Conservation (phyloP, 495 filamentous ascomycete genomes). For the Jackrogersella multiformis region DNA sequence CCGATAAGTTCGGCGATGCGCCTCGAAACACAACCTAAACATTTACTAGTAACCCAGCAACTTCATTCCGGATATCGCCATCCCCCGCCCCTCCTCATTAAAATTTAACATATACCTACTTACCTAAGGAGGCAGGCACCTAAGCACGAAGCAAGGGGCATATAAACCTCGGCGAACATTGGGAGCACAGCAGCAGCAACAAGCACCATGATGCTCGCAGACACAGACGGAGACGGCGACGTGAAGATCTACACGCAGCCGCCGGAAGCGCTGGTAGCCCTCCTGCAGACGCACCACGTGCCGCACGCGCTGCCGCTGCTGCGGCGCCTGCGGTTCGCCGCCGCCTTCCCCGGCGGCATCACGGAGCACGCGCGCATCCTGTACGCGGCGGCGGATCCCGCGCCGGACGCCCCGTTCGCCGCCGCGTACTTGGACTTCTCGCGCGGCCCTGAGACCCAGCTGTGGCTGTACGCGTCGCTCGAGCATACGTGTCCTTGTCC, state of each 20-base stretch:
- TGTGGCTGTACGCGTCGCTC: conserved; percentile 66
- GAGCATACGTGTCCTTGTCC: conserved; percentile 43
- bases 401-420: conserved; percentile 46
- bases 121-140: background rate
- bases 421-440: conserved; percentile 68
- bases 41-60: background rate
- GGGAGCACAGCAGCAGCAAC: too few species aligned
- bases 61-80: too few species aligned
- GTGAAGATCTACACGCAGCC: conserved; percentile 54
- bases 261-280: conserved; percentile 49
- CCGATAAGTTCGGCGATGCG: conserved; percentile 16
- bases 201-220: conserved; percentile 27
- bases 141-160: too few species aligned
- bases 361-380: conserved; percentile 50
- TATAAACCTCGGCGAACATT: too few species aligned
- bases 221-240: too few species aligned
- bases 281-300: conserved; percentile 56
- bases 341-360: conserved; percentile 51
- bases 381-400: conserved; percentile 27
- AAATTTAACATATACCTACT: background rate
- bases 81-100: background rate
- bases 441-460: conserved; percentile 66
- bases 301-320: conserved; percentile 66
- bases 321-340: conserved; percentile 68
- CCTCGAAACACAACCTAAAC: background rate